phyloP scores from a whole-genome alignment of 257 asterid genomes.

The Asclepias syriaca region DNA sequence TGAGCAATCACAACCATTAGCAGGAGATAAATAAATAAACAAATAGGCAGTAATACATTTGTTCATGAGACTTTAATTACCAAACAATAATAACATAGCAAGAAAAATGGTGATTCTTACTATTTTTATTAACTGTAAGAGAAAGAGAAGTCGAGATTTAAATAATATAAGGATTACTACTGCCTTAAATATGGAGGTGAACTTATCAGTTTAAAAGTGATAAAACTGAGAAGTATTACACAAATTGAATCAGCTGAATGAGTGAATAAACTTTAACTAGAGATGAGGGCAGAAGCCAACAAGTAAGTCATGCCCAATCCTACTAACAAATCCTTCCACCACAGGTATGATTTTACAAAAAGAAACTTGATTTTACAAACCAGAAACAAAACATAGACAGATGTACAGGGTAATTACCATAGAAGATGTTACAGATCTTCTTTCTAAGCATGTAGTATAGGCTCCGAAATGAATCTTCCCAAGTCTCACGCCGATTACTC shows the following conservation, averaged over 20 bases:
- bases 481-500: slow-evolving; percentile 64
- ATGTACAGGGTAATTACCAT: slow-evolving; percentile 42
- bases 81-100: background rate
- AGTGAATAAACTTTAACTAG: background rate
- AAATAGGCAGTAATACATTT: background rate
- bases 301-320: background rate
- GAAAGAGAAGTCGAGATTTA: background rate
- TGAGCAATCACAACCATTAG: background rate
- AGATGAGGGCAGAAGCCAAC: background rate
- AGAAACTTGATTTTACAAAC: background rate
- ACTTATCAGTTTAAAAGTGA: background rate
- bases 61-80: background rate
- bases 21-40: background rate
- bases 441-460: slow-evolving; percentile 87
- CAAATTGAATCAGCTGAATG: background rate
- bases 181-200: background rate
- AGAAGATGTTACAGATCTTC: slow-evolving; percentile 66
- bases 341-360: background rate
- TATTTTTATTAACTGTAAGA: background rate
- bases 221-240: background rate
- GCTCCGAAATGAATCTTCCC: slow-evolving; percentile 92
- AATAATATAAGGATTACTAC: background rate
- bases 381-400: background rate
- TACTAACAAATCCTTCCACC: background rate
- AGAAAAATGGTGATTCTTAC: background rate